phyloP scores from a whole-genome alignment of 768 basidiomycete species.

The Cystofilobasidium bisporidii region DNA sequence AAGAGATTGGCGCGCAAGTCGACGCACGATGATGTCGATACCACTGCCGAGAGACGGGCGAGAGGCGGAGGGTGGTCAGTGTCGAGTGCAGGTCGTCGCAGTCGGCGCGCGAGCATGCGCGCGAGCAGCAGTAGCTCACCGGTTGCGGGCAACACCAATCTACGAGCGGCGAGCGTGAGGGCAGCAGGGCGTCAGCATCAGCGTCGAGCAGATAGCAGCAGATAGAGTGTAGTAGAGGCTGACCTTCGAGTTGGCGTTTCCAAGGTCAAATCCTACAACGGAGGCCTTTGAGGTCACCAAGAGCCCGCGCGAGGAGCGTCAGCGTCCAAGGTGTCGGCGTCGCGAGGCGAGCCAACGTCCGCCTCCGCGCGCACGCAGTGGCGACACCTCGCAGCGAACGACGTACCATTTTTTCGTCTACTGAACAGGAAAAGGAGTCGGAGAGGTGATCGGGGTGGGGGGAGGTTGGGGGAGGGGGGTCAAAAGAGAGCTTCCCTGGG shows the following conservation, averaged over 20 bases:
- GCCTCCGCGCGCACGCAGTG: too few relatives aligned
- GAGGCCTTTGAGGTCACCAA: slow-evolving; percentile 28
- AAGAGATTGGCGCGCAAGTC: not conserved
- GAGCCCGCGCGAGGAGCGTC: not conserved
- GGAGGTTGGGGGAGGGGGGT: not conserved
- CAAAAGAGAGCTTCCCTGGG: not conserved
- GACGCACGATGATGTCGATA: slow-evolving; percentile 78
- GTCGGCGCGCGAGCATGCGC: not conserved
- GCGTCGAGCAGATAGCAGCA: too few relatives aligned
- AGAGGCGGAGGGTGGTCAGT: slow-evolving; percentile 3
- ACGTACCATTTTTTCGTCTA: slow-evolving; percentile 17
- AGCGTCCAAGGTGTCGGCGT: not conserved
- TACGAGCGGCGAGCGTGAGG: slow-evolving; percentile 35
- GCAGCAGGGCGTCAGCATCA: slow-evolving; percentile 19
- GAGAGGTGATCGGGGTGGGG: not conserved
- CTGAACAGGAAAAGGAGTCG: slow-evolving; percentile 3
- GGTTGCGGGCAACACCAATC: slow-evolving; percentile 91
- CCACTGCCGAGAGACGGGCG: slow-evolving; percentile 43
- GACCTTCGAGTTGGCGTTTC: slow-evolving; percentile 80
- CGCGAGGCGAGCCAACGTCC: too few relatives aligned
- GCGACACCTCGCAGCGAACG: too few relatives aligned
- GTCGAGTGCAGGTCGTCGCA: not conserved
- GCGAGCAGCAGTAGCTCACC: slow-evolving; percentile 37
- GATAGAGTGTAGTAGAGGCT: slow-evolving; percentile 25
- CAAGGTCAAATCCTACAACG: slow-evolving; percentile 92